Percentiles rank a stretch among this genome's conserved stretches.
Conservation (phyloP, 768 basidiomycete genomes). For the Psilocybe tampanensis region DNA sequence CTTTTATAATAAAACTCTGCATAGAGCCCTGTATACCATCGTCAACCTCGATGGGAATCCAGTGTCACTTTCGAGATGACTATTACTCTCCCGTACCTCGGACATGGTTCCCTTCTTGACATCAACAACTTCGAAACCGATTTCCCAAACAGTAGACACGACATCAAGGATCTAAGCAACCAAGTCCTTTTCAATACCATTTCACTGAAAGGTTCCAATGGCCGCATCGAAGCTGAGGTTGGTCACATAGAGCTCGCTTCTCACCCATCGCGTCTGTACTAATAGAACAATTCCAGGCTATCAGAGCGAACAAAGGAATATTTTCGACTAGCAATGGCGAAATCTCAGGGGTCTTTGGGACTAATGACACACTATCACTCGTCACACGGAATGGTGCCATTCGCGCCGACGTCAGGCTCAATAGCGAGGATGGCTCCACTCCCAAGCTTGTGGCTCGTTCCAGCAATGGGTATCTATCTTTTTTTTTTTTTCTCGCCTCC, state of each 20-base stretch:
- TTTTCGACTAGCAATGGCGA: slow-evolving; percentile 42
- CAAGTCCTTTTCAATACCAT: slow-evolving; percentile 48
- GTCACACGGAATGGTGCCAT: slow-evolving; percentile 45
- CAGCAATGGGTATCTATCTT: slow-evolving; percentile 6
- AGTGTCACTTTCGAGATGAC: slow-evolving; percentile 14
- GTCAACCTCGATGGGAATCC: background rate
- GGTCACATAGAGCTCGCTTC: slow-evolving; percentile 8
- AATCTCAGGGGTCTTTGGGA: slow-evolving; percentile 49
- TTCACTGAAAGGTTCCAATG: slow-evolving; percentile 36
- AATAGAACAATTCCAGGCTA: slow-evolving; percentile 24
- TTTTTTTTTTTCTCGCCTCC: background rate
- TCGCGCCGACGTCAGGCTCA: slow-evolving; percentile 38
- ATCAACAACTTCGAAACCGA: slow-evolving; percentile 14
- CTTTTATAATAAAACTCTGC: background rate
- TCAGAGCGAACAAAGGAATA: slow-evolving; percentile 28
- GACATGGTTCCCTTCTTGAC: background rate
- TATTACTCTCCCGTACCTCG: slow-evolving; percentile 15
- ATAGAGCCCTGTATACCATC: background rate
- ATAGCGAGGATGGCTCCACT: slow-evolving; percentile 22
- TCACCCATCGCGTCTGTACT: no score
- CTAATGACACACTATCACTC: slow-evolving; percentile 28
- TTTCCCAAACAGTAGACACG: slow-evolving; percentile 43
- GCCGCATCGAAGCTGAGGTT: slow-evolving; percentile 36
- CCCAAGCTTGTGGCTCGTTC: background rate
- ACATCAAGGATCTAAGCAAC: slow-evolving; percentile 34